These are phyloP conservation scores for Solanum aculeatissimum DNA, from an alignment of 305 asterid species.

Conservation along the genomic window DNA sequence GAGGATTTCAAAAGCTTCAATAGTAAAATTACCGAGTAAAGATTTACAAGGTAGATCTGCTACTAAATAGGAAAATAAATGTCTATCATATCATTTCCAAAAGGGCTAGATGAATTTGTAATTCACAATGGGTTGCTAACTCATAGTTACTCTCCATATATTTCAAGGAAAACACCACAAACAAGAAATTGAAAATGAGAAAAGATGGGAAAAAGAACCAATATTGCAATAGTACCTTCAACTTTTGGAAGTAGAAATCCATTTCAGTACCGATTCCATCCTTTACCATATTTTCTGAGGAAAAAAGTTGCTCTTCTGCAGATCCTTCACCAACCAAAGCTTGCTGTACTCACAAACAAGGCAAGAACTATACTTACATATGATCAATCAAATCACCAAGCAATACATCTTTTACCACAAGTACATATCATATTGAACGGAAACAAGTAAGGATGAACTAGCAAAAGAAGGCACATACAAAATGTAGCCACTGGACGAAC, in stretches of 20 bases:
- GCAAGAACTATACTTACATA: not conserved
- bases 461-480: not conserved
- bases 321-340: constrained; percentile 97
- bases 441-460: not conserved
- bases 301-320: constrained; percentile 82
- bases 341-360: constrained; percentile 48
- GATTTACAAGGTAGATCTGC: not conserved
- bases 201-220: constrained; percentile 2
- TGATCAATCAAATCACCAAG: not conserved
- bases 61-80: not conserved
- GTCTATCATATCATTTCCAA: not conserved
- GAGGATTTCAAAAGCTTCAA: not conserved
- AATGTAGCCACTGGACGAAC: not conserved
- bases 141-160: not conserved
- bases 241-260: constrained; percentile 50
- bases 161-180: not conserved
- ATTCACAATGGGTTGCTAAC: not conserved
- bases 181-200: not conserved
- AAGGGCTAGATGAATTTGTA: not conserved
- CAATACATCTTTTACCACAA: not conserved
- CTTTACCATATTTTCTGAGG: constrained; percentile 41
- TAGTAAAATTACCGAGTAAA: not conserved
- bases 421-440: not conserved
- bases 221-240: constrained; percentile 46
- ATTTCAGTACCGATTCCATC: constrained; percentile 56